phyloP scores from a whole-genome alignment of 305 asterid species.

The Petunia hybrid region DNA sequence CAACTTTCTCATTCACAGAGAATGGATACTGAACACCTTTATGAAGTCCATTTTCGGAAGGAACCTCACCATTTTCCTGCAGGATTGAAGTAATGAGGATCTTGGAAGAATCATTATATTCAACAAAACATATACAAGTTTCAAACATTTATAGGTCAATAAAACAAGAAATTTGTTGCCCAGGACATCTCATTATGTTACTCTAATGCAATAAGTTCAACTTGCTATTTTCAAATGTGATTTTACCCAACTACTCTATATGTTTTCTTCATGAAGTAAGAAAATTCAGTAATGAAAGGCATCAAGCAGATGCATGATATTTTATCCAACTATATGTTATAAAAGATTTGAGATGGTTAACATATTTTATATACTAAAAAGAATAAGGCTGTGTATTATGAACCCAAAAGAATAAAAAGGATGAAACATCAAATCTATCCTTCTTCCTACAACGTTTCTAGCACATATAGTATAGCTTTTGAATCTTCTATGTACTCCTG shows the following conservation, averaged over 20 bases:
- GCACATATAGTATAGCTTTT: no score
- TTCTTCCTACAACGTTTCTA: no score
- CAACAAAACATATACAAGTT: constrained; percentile 7
- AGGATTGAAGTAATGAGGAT: constrained; percentile 38
- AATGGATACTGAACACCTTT: constrained; percentile 88
- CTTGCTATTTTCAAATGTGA: background rate
- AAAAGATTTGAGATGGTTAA: background rate
- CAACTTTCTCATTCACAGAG: constrained; percentile 89
- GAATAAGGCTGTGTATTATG: no score
- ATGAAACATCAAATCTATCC: no score
- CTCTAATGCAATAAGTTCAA: background rate
- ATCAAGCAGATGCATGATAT: no score
- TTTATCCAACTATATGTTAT: background rate
- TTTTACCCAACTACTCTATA: constrained; percentile 3
- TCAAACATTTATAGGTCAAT: constrained; percentile 3
- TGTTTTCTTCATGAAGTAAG: background rate
- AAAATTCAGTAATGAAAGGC: no score
- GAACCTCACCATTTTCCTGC: constrained; percentile 81
- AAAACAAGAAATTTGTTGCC: constrained; percentile 8
- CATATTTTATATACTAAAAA: background rate
- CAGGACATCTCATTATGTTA: background rate
- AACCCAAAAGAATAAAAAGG: no score
- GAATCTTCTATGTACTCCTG: no score
- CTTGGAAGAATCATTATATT: constrained; percentile 32
- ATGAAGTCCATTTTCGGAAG: constrained; percentile 70